Conservation (phyloP, 345 rosid genomes). For the Garcia nutans region DNA sequence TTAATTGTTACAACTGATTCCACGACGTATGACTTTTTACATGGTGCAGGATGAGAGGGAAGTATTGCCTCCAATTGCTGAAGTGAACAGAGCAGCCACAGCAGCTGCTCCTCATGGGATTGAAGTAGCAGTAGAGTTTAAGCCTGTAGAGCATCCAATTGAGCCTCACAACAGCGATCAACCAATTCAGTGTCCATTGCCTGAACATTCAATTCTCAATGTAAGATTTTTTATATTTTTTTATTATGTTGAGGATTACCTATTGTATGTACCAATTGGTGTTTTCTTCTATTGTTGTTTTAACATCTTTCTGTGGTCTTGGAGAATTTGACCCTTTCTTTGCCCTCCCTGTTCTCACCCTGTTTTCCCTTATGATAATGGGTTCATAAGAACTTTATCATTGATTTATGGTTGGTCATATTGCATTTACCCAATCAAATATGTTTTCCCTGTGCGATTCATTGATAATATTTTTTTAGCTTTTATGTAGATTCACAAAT, state of each 20-base stretch:
- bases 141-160: conserved; percentile 86
- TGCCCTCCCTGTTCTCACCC: too few species aligned
- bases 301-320: not conserved
- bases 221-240: conserved; percentile 38
- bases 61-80: conserved; percentile 56
- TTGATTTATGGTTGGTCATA: not conserved
- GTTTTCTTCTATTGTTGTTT: not conserved
- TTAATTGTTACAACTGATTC: not conserved
- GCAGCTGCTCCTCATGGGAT: conserved; percentile 75
- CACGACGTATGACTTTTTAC: conserved; percentile 10
- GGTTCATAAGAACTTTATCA: not conserved
- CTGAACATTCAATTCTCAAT: conserved; percentile 91
- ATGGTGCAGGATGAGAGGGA: conserved; percentile 63
- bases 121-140: conserved; percentile 77
- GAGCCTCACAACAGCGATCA: conserved; percentile 81
- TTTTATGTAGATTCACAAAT: too few species aligned
- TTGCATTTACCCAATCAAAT: not conserved
- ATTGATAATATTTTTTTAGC: too few species aligned
- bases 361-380: not conserved
- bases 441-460: not conserved
- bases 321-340: not conserved
- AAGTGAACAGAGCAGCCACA: conserved; percentile 35
- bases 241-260: not conserved
- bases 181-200: conserved; percentile 83
- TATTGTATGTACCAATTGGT: not conserved